Evolutionary conservation across 768 basidiomycete species (phyloP), one percentile per base, ranked within the genome.

Genomic region (Termitomyces sp.): DNA sequence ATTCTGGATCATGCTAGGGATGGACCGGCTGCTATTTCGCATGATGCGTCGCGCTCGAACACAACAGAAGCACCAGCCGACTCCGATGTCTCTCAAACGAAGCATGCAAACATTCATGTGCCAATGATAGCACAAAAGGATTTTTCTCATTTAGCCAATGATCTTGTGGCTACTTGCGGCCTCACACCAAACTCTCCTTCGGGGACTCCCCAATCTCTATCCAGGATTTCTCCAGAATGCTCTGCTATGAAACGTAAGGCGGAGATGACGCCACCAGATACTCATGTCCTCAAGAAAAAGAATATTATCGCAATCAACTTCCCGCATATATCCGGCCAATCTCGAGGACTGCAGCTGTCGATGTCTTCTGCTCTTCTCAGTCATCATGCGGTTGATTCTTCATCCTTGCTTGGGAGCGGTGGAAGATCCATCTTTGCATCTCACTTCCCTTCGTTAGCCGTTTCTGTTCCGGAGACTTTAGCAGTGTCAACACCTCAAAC

Each of bases 1-100:
- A 63, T 77, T 19, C 66, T 83, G 28, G 57, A 57, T 7, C 35
- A 52, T 42, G 45, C 44, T 23, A 8, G 30, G 30, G 30, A 10
- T 2, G 47, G 34, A 32, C 3, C 32, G 21, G 10, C 32, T 11
- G 8, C 14, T 44, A 21, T 21, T 8, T 2, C 16, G 11, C 37
- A 19, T 3, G 50, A 39, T 28, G 23, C 16, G 5, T 25, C 35
- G 14, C 17, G 37, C 37, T 40, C 37, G 25, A 28, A 11, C n/a
- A 40, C 37, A 27, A 28, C n/a, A 4, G 50, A 21, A 40, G n/a
- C 3, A 5, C 25, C 27, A n/a, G 17, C 7, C 27, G 3, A 37
- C 37, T 51, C 25, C 12, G 17, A 50, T 6, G n/a, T 40, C 37
- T 40, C 49, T 11, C 49, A n/a, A 27, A 35, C 17, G 32, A 6